Conservation (phyloP, 2,329 filamentous ascomycete species). For the Westerdykella ornata region DNA sequence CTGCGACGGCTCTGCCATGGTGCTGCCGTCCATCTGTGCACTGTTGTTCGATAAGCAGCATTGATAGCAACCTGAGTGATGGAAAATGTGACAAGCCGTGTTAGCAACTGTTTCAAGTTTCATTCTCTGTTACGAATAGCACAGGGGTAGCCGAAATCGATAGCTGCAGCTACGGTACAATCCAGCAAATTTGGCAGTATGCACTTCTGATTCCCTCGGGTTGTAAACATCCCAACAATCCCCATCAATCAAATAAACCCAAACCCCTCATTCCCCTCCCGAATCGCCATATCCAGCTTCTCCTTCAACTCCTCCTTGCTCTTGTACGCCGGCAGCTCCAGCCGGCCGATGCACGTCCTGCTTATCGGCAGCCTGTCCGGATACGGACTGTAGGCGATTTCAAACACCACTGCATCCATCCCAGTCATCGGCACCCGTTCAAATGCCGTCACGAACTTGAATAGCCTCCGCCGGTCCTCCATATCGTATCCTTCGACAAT, state of each 20-base stretch:
- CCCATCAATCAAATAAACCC: slow-evolving; percentile 43
- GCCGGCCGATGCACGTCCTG: slow-evolving; percentile 85
- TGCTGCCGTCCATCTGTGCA: too few relatives aligned
- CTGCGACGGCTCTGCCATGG: too few relatives aligned
- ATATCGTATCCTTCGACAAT: slow-evolving; percentile 63
- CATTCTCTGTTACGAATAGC: too few relatives aligned
- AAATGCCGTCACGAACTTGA: slow-evolving; percentile 93
- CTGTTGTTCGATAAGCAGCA: too few relatives aligned
- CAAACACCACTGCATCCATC: slow-evolving; percentile 72
- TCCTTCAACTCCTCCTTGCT: slow-evolving; percentile 62
- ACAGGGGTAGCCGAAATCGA: too few relatives aligned
- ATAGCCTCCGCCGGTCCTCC: slow-evolving; percentile 64
- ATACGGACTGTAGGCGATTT: slow-evolving; percentile 64
- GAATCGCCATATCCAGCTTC: slow-evolving; percentile 76
- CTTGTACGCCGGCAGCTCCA: slow-evolving; percentile 77
- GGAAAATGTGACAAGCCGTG: too few relatives aligned
- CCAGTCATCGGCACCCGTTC: slow-evolving; percentile 87
- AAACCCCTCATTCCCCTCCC: slow-evolving; percentile 76
- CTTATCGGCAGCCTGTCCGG: slow-evolving; percentile 67
- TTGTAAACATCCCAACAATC: too few relatives aligned
- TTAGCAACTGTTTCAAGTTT: too few relatives aligned
- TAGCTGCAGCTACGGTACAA: too few relatives aligned
- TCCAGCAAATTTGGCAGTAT: too few relatives aligned
- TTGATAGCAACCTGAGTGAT: too few relatives aligned
- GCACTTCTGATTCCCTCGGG: too few relatives aligned